Percentiles rank a stretch among this genome's conserved stretches.
phyloP scores from a whole-genome alignment of 352 stramenopile genomes.

The Phytophthora idaei region DNA sequence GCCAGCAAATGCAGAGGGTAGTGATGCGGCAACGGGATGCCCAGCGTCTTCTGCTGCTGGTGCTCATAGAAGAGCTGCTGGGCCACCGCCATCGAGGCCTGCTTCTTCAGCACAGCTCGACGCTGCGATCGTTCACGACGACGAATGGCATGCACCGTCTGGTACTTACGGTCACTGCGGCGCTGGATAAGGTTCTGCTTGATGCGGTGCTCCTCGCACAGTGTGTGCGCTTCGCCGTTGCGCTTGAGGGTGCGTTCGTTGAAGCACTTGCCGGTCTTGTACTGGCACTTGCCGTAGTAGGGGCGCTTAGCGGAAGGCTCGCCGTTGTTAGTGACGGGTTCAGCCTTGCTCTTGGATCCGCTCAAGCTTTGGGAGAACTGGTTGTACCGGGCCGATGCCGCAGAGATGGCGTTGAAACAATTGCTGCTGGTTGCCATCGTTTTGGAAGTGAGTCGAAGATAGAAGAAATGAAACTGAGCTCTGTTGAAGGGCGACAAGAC shows the following conservation, averaged over 20 bases:
- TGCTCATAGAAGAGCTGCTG: slow-evolving; percentile 84
- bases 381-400: too few species aligned
- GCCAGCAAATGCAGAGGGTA: slow-evolving; percentile 41
- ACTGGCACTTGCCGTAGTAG: slow-evolving; percentile 86
- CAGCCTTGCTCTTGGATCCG: too few species aligned
- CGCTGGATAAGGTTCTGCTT: slow-evolving; percentile 89
- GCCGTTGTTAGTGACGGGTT: neutral
- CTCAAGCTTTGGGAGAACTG: too few species aligned
- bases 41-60: slow-evolving; percentile 75
- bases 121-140: slow-evolving; percentile 82
- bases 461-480: too few species aligned
- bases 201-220: slow-evolving; percentile 85
- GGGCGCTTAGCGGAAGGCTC: slow-evolving; percentile 28
- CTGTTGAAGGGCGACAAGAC: too few species aligned
- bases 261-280: slow-evolving; percentile 90
- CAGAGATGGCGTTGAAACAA: too few species aligned
- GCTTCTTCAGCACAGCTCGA: slow-evolving; percentile 80
- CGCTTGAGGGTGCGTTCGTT: slow-evolving; percentile 87
- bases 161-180: slow-evolving; percentile 84
- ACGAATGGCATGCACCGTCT: slow-evolving; percentile 83
- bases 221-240: slow-evolving; percentile 79
- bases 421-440: too few species aligned
- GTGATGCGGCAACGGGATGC: slow-evolving; percentile 35
- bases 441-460: too few species aligned
- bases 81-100: slow-evolving; percentile 79